phyloP scores from a whole-genome alignment of 306 rosid genomes.

The Cucurbita pepo region DNA sequence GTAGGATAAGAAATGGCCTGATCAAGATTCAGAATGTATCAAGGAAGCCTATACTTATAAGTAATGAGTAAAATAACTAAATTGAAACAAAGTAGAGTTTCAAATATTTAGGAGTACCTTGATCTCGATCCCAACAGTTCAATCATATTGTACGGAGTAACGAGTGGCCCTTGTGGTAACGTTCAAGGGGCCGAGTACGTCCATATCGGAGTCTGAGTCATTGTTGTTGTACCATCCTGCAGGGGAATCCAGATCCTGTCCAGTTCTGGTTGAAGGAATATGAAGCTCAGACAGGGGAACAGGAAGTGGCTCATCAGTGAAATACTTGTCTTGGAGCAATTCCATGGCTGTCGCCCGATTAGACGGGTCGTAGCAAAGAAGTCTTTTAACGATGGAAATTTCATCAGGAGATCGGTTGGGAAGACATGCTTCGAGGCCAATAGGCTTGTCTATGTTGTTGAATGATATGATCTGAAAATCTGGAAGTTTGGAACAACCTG shows the following conservation, averaged over 20 bases:
- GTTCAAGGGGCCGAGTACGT: conserved; percentile 39
- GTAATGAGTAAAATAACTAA: neutral
- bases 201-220: conserved; percentile 68
- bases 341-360: conserved; percentile 57
- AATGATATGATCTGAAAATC: conserved; percentile 51
- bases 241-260: conserved; percentile 26
- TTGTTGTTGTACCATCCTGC: conserved; percentile 29
- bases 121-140: conserved; percentile 17
- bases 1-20: neutral
- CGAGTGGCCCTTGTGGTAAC: conserved; percentile 39
- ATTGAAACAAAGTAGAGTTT: neutral
- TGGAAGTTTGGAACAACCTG: conserved; percentile 51
- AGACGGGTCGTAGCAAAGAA: conserved; percentile 62
- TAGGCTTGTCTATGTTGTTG: conserved; percentile 43
- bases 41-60: neutral
- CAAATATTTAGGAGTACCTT: conserved; percentile 9
- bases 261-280: conserved; percentile 34
- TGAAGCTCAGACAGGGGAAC: conserved; percentile 37
- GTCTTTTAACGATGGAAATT: conserved; percentile 42
- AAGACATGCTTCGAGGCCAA: conserved; percentile 44
- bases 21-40: neutral
- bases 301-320: conserved; percentile 50
- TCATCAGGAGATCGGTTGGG: conserved; percentile 27
- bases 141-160: conserved; percentile 52
- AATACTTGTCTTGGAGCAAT: conserved; percentile 51